phyloP scores from a whole-genome alignment of 345 rosid genomes.

The Populus euphratica region DNA sequence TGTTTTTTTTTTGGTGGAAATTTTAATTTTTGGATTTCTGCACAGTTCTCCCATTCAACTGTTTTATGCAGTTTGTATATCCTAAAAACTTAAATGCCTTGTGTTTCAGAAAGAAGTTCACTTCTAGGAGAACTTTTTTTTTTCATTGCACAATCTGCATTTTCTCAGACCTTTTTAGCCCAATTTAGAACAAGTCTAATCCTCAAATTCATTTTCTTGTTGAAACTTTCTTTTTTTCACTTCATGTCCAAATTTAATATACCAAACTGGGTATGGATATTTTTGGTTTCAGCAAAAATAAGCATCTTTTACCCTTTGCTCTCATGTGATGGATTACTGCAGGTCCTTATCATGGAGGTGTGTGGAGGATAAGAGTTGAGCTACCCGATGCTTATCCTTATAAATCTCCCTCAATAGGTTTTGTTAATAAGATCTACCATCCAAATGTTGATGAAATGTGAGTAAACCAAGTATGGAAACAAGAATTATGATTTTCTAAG shows the following conservation, averaged over 20 bases:
- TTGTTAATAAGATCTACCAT: conserved; percentile 73
- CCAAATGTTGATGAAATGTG: conserved; percentile 82
- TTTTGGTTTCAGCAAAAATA: neutral
- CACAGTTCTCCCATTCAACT: neutral
- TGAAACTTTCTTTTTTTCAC: neutral
- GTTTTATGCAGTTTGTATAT: neutral
- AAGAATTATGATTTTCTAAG: neutral
- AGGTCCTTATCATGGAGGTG: conserved; percentile 93
- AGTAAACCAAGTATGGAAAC: conserved; percentile 11
- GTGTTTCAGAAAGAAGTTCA: neutral
- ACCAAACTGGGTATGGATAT: neutral
- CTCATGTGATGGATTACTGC: conserved; percentile 22
- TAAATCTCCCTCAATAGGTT: conserved; percentile 57
- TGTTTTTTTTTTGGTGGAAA: neutral
- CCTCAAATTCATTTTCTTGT: neutral
- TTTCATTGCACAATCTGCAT: neutral
- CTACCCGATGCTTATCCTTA: conserved; percentile 86
- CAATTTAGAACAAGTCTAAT: neutral
- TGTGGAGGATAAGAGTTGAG: conserved; percentile 96
- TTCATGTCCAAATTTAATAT: neutral
- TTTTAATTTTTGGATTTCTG: neutral
- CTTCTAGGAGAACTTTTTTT: neutral
- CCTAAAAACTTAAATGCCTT: neutral
- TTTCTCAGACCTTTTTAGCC: neutral
- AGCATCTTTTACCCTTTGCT: conserved; percentile 1